Evolutionary conservation across 1,284 basidiomycete species (phyloP).

Genomic region (Trichosporon sp.): DNA sequence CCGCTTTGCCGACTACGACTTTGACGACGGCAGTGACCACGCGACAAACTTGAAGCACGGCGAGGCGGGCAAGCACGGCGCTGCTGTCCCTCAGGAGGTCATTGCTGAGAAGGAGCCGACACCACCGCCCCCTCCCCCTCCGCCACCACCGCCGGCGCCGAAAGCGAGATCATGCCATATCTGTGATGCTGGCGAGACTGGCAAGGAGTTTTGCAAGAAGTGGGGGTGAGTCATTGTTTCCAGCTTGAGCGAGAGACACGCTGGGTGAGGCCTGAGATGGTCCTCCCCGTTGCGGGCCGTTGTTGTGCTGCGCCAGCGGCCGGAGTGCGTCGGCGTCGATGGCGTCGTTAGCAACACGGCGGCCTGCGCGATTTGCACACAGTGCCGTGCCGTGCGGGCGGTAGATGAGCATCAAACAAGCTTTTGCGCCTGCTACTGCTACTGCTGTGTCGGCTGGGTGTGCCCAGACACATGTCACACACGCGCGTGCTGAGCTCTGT

Average conservation of each 20-base stretch:
- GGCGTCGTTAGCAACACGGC: no score
- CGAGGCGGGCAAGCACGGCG: not conserved
- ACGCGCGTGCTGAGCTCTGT: not conserved
- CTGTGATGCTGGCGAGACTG: conserved; percentile 6
- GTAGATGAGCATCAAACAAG: no score
- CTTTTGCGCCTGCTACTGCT: no score
- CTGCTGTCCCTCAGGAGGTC: not conserved
- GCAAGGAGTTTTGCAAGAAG: not conserved
- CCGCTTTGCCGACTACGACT: not conserved
- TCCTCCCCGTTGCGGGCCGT: not conserved
- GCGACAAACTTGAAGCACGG: not conserved
- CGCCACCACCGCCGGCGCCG: not conserved
- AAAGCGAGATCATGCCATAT: not conserved
- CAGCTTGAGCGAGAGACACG: not conserved
- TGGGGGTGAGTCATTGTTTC: conserved; percentile 12
- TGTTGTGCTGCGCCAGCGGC: not conserved
- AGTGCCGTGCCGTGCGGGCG: no score
- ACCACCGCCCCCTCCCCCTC: not conserved
- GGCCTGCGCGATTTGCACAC: no score
- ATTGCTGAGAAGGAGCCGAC: not conserved
- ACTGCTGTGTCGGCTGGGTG: no score
- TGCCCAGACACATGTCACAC: not conserved
- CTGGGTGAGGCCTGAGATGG: not conserved
- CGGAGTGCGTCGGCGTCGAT: no score
- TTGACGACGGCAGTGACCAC: not conserved